Conservation (phyloP, 768 basidiomycete genomes). For the Naganishia vaughanmartiniae region DNA sequence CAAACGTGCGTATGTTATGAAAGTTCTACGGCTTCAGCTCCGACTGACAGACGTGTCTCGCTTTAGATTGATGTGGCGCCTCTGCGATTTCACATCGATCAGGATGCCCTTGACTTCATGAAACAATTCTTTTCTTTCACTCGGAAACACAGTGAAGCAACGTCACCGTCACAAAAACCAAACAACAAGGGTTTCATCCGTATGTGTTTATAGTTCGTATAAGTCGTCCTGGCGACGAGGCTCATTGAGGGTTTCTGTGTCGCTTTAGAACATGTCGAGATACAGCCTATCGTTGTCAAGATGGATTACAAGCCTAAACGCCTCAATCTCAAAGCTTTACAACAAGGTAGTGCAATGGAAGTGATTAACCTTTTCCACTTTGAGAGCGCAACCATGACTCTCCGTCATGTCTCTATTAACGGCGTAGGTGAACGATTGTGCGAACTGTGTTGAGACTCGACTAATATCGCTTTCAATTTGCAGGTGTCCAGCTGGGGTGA, state of each 20-base stretch:
- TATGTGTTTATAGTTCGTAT: conserved; percentile 51
- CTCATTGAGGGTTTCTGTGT: not conserved
- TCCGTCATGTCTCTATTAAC: conserved; percentile 83
- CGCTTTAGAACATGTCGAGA: conserved; percentile 70
- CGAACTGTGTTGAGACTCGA: not conserved
- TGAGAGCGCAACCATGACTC: conserved; percentile 95
- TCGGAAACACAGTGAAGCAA: conserved; percentile 49
- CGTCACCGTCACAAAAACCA: conserved; percentile 36
- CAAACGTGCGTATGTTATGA: conserved; percentile 62
- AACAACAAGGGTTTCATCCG: conserved; percentile 68
- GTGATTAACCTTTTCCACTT: conserved; percentile 99
- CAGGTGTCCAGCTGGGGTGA: conserved; percentile 91
- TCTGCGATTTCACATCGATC: conserved; percentile 88
- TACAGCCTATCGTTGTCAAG: conserved; percentile 91
- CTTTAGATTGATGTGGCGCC: conserved; percentile 82
- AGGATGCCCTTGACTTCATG: conserved; percentile 95
- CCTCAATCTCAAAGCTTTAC: conserved; percentile 86
- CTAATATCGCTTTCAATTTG: not conserved
- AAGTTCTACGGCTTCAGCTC: not conserved
- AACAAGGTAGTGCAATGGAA: conserved; percentile 88
- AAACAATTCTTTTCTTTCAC: conserved; percentile 94
- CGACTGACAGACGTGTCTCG: not conserved
- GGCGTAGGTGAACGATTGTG: conserved; percentile 65
- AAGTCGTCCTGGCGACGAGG: not conserved
- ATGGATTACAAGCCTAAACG: conserved; percentile 97